Base-by-base conservation (phyloP, 805 yeast species). In the Candida ponderosae region DNA sequence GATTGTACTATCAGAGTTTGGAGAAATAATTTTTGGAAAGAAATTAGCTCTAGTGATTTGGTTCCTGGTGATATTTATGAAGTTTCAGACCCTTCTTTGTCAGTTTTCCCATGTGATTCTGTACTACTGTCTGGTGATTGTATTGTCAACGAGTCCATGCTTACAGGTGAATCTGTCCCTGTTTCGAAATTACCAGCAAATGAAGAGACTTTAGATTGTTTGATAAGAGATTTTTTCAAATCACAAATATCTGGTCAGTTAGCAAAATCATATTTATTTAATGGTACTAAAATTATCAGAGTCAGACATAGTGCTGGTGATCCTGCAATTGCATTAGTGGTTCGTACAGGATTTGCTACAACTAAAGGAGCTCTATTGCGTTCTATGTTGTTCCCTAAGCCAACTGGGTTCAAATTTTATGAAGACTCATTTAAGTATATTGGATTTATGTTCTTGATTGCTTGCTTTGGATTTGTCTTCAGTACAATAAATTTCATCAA, bases 141-240 rank as follows among this genome's bases (percentile, higher is more conserved):
- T 55, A 88, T 93, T 38, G 83, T 93, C n/a, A 93, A 93, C 57
- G 99, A 93, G 56, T 84, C 97, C 6, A 93, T 93, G 96, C 69
- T 93, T 17, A 93, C 99, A 0, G 99, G 99, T 29, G 99, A 93
- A 57, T 87, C 96, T 36, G 97, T 93, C 1, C 98, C 99, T 0
- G 96, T 93, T 3, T 76, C 96, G 0, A 93, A 93, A 56, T 43
- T 67, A 10, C 72, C 84, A 2, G 86, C 93, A 2, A 62, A 70
- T 1, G 68, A 72, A 14, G 88, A 79, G 8, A 68, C 79, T 0
- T 72, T 87, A 29, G 60, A 60, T n/a, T 64, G 65, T 17, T 57
- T 85, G 34, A 65, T 76, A 3, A 67, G 67, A n/a, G 80, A 77
- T 46, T 76, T 79, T 42, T 62, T 62, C 18, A 66, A 64, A 35